Conservation (phyloP, 768 basidiomycete species). For the Russula sp. region DNA sequence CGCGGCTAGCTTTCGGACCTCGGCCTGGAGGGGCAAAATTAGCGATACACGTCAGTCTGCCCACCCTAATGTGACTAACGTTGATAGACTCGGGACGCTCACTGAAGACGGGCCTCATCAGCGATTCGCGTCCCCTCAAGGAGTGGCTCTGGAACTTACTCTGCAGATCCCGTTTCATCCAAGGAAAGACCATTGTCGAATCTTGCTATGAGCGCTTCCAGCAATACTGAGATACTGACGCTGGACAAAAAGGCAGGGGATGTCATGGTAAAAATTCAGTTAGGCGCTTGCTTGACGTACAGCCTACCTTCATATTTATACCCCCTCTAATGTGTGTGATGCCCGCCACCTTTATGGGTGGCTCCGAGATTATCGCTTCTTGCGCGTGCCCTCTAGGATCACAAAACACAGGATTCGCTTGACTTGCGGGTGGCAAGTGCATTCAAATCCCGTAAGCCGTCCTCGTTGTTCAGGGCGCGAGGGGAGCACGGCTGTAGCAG, state of each 20-base stretch:
- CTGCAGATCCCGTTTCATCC: neutral
- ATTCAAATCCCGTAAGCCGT: slow-evolving; percentile 12
- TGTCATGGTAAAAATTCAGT: slow-evolving; percentile 12
- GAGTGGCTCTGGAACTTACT: slow-evolving; percentile 2
- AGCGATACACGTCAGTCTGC: neutral
- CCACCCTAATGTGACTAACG: neutral
- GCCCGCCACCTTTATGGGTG: slow-evolving; percentile 12
- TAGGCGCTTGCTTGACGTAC: slow-evolving; percentile 15
- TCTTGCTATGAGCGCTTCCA: slow-evolving; percentile 16
- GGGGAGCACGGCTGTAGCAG: neutral
- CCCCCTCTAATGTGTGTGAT: slow-evolving; percentile 3
- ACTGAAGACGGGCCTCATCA: neutral
- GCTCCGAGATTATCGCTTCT: slow-evolving; percentile 19
- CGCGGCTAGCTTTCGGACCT: slow-evolving; percentile 12
- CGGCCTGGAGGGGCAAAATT: slow-evolving; percentile 7
- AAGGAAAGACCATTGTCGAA: slow-evolving; percentile 13
- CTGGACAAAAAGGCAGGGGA: slow-evolving; percentile 11
- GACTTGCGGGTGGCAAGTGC: slow-evolving; percentile 9
- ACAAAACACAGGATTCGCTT: slow-evolving; percentile 15
- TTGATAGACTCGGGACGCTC: neutral
- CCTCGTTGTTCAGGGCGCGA: slow-evolving; percentile 10
- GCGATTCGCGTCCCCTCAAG: neutral
- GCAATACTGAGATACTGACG: slow-evolving; percentile 7
- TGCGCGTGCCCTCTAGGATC: slow-evolving; percentile 5
- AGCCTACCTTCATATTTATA: slow-evolving; percentile 16